A percentile compares a stretch with the other conserved stretches of the same genome.
These are phyloP conservation scores for Acer yangbiense DNA, from an alignment of 345 rosid species.

Conservation along the genomic window DNA sequence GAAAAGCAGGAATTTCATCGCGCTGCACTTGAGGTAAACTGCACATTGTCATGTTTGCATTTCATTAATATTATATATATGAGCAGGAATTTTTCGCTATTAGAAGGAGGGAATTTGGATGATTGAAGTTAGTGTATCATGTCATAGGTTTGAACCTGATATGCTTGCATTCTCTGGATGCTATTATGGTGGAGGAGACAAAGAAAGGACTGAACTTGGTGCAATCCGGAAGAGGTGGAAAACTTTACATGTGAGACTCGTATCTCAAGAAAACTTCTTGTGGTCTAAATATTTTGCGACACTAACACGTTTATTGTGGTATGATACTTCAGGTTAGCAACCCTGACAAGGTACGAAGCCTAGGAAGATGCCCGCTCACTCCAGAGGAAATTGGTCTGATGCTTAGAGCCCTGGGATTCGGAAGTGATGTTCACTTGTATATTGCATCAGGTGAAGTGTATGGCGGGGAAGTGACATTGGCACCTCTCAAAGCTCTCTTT, in stretches of 20 bases:
- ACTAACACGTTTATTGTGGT: conserved; percentile 16
- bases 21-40: conserved; percentile 84
- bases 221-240: conserved; percentile 85
- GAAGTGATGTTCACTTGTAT: conserved; percentile 78
- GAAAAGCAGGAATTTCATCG: conserved; percentile 64
- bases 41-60: not conserved
- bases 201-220: conserved; percentile 75
- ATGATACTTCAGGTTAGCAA: conserved; percentile 54
- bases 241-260: conserved; percentile 66
- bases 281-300: not conserved
- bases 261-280: conserved; percentile 4
- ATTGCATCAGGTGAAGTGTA: conserved; percentile 94
- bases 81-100: not conserved
- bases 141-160: conserved; percentile 88
- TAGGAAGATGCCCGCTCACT: conserved; percentile 87
- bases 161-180: conserved; percentile 99
- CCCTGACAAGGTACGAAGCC: conserved; percentile 78
- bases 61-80: not conserved
- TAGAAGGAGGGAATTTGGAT: not conserved
- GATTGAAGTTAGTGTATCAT: conserved; percentile 16
- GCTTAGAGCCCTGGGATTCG: conserved; percentile 87
- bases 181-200: conserved; percentile 86
- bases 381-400: conserved; percentile 93
- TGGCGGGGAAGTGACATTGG: conserved; percentile 81
- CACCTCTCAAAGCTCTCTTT: conserved; percentile 79